Conservation (phyloP, 176 grass and related monocot species). For the Eleusine indica region DNA sequence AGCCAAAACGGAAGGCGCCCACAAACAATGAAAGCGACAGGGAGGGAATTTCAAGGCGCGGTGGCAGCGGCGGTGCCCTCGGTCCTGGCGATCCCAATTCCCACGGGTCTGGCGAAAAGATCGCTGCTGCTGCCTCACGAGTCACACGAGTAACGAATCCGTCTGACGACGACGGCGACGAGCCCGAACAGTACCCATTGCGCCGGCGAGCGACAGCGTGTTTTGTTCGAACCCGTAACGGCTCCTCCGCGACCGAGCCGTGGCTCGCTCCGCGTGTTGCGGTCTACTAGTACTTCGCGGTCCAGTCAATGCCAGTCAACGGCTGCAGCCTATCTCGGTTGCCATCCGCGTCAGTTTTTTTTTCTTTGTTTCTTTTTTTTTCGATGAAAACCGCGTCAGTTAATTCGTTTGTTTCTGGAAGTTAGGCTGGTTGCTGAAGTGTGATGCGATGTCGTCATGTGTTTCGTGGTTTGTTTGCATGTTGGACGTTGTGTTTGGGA, state of each 20-base stretch:
- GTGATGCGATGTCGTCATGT: not conserved
- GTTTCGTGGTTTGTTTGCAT: not conserved
- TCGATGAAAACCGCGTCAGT: not conserved
- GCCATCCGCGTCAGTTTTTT: no score
- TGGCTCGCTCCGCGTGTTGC: not conserved
- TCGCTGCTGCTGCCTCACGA: not conserved
- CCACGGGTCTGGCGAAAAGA: slow-evolving; percentile 4
- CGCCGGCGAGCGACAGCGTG: no score
- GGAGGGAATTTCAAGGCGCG: slow-evolving; percentile 23
- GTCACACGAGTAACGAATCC: slow-evolving; percentile 6
- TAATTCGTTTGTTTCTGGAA: not conserved
- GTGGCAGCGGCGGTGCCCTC: not conserved
- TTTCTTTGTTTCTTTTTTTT: no score
- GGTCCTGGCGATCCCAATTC: not conserved
- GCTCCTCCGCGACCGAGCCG: not conserved
- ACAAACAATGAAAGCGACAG: slow-evolving; percentile 27
- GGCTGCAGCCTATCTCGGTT: not conserved
- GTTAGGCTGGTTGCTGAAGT: not conserved
- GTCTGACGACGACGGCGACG: not conserved
- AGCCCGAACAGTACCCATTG: slow-evolving; percentile 14
- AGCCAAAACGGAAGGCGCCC: slow-evolving; percentile 15
- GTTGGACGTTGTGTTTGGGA: not conserved
- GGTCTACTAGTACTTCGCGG: not conserved
- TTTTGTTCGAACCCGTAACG: slow-evolving; percentile 52
- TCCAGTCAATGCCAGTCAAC: not conserved